A percentile compares a stretch with the other conserved stretches of the same genome.
phyloP scores from a whole-genome alignment of 257 asterid species.

The Perilla frutescens region DNA sequence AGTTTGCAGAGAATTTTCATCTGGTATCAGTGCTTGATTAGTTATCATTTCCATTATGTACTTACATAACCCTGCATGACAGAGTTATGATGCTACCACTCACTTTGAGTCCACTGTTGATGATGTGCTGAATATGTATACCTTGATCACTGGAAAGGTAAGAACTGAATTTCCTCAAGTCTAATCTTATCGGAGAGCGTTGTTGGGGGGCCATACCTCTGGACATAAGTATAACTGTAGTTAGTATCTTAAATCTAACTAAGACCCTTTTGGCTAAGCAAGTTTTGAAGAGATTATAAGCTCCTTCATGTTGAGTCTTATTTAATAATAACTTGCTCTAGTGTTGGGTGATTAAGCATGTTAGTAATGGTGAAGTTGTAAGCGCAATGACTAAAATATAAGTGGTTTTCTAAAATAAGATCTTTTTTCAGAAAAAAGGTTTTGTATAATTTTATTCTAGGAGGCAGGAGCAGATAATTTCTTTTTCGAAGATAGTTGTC shows the following conservation, averaged over 20 bases:
- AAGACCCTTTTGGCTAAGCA: not conserved
- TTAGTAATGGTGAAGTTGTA: too few relatives aligned
- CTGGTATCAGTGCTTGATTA: slow-evolving; percentile 17
- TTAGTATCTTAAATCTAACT: too few relatives aligned
- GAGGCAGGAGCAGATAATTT: too few relatives aligned
- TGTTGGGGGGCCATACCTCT: not conserved
- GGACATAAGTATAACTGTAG: not conserved
- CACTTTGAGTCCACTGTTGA: slow-evolving; percentile 72
- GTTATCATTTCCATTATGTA: slow-evolving; percentile 12
- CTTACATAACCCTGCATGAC: slow-evolving; percentile 37
- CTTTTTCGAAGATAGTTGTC: too few relatives aligned
- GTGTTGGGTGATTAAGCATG: too few relatives aligned
- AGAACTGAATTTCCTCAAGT: slow-evolving; percentile 22
- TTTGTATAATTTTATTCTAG: too few relatives aligned
- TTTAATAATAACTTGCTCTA: too few relatives aligned
- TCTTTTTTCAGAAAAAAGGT: too few relatives aligned
- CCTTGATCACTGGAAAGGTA: slow-evolving; percentile 72
- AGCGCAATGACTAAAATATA: too few relatives aligned
- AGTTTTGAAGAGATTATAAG: not conserved
- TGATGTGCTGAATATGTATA: slow-evolving; percentile 69
- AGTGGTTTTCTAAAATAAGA: too few relatives aligned
- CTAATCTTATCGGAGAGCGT: not conserved
- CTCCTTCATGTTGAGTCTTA: too few relatives aligned
- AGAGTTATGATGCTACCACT: slow-evolving; percentile 75
- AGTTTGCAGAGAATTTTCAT: slow-evolving; percentile 42